A percentile compares a stretch with the other conserved stretches of the same genome.
Conservation (phyloP, 2,329 filamentous ascomycete genomes). For the Cercospora janseana region DNA sequence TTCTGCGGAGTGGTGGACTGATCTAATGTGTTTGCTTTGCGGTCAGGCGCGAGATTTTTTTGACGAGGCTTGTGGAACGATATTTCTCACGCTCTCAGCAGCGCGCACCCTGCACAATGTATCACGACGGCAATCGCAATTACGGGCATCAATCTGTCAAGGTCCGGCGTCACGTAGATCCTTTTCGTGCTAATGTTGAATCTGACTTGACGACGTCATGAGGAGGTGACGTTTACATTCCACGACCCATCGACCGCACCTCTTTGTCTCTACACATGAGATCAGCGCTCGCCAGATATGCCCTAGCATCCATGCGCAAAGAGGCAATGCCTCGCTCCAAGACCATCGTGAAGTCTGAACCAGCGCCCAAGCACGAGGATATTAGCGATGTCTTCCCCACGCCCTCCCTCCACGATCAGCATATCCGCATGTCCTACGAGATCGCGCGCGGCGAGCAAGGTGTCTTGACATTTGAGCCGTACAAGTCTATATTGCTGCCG, state of each 20-base stretch:
- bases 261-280: neutral
- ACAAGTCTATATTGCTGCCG: conserved; percentile 60
- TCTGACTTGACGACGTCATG: neutral
- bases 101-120: no score
- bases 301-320: neutral
- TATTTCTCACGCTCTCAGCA: no score
- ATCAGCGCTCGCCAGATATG: neutral
- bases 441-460: conserved; percentile 61
- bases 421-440: conserved; percentile 52
- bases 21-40: no score
- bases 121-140: no score
- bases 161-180: no score
- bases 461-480: conserved; percentile 62
- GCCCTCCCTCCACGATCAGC: conserved; percentile 31
- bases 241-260: neutral
- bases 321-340: conserved; percentile 8
- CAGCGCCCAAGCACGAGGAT: neutral
- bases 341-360: neutral
- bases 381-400: conserved; percentile 25
- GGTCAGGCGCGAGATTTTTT: no score
- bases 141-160: no score
- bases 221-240: neutral
- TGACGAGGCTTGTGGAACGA: no score
- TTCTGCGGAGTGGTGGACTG: no score
- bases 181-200: no score